Evolutionary conservation across 2,329 filamentous ascomycete species (phyloP).

Genomic region (Penicillium sp.): DNA sequence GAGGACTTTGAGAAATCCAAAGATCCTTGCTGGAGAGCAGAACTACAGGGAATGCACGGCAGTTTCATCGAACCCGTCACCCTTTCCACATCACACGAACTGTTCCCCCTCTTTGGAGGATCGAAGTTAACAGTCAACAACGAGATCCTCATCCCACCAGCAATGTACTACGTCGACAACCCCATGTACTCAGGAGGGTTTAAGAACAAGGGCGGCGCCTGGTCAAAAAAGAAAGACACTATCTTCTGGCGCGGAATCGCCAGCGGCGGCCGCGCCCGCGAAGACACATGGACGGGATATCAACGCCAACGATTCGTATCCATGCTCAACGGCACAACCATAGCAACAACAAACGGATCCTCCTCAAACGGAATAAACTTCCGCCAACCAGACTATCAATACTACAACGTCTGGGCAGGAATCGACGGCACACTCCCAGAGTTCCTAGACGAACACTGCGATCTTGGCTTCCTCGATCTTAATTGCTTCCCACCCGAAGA

Average conservation of each 20-base stretch:
- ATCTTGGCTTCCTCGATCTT: constrained; percentile 47
- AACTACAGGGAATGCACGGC: constrained; percentile 49
- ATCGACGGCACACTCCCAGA: constrained; percentile 33
- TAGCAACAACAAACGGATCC: constrained; percentile 51
- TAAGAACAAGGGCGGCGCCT: constrained; percentile 36
- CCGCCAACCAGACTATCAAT: constrained; percentile 37
- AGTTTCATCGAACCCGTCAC: constrained; percentile 52
- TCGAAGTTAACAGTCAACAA: constrained; percentile 54
- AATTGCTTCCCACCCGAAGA: constrained; percentile 43
- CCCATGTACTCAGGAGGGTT: constrained; percentile 45
- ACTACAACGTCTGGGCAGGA: constrained; percentile 41
- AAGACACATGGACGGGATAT: constrained; percentile 68
- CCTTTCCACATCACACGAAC: constrained; percentile 42
- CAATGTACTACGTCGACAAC: constrained; percentile 52
- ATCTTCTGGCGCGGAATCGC: constrained; percentile 52
- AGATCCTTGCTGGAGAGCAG: constrained; percentile 48
- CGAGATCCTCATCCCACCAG: constrained; percentile 53
- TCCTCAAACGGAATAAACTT: constrained; percentile 31
- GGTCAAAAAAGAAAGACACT: constrained; percentile 44
- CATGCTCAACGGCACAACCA: constrained; percentile 68
- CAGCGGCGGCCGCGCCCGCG: constrained; percentile 48
- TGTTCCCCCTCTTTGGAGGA: constrained; percentile 53
- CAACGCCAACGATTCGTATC: constrained; percentile 74
- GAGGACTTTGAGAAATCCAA: constrained; percentile 49
- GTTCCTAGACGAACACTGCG: constrained; percentile 42